Conservation (phyloP, 2,329 filamentous ascomycete species). For the Trichoderma sp. region DNA sequence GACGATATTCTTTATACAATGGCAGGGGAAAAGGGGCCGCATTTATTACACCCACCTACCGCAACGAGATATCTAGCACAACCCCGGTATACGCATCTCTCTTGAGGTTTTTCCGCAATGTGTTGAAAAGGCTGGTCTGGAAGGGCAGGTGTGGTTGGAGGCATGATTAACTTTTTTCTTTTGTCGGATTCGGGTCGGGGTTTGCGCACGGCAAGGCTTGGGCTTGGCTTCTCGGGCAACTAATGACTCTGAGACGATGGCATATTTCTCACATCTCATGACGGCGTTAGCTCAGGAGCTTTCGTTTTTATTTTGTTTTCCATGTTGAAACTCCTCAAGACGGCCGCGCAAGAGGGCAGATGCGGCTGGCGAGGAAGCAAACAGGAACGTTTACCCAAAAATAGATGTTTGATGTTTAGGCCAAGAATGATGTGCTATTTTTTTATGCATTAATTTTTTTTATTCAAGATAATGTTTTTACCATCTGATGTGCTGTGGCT, state of each 20-base stretch:
- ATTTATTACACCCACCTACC: constrained; percentile 23
- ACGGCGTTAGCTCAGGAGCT: constrained; percentile 35
- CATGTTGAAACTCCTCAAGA: background rate
- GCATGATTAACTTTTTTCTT: constrained; percentile 15
- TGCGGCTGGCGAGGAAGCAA: constrained; percentile 18
- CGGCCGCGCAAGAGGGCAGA: constrained; percentile 23
- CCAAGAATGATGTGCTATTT: constrained; percentile 10
- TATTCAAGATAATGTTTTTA: background rate
- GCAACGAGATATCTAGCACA: constrained; percentile 23
- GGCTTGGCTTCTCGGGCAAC: constrained; percentile 15
- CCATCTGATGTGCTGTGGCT: background rate
- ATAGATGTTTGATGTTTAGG: constrained; percentile 17
- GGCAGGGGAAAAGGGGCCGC: constrained; percentile 21
- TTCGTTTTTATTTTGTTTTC: constrained; percentile 23
- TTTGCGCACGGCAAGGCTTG: constrained; percentile 15
- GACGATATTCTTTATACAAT: background rate
- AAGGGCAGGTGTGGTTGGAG: constrained; percentile 8
- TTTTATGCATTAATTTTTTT: background rate
- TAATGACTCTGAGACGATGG: constrained; percentile 17
- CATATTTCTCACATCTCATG: constrained; percentile 26
- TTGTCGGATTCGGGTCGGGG: constrained; percentile 15
- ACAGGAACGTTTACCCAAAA: background rate
- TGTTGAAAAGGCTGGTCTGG: background rate
- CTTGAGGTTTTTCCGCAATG: background rate
- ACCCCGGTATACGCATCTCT: constrained; percentile 17